A percentile compares a stretch with the other conserved stretches of the same genome.
phyloP scores from a whole-genome alignment of 2,329 filamentous ascomycete species.

The Sporothrix brasiliensis region DNA sequence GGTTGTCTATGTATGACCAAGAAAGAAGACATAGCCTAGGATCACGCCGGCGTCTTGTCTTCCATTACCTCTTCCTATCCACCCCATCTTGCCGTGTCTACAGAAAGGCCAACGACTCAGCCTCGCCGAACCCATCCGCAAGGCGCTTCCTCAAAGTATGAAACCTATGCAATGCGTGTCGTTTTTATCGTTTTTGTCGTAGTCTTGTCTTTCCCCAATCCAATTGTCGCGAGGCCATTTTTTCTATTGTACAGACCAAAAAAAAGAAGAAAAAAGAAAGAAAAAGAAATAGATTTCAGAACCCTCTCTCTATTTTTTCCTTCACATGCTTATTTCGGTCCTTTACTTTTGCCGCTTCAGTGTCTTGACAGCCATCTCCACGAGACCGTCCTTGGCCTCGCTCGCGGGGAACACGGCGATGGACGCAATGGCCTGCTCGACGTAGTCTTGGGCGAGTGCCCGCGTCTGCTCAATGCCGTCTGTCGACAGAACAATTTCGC shows the following conservation, averaged over 20 bases:
- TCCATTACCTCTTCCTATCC: neutral
- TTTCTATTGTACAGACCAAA: constrained; percentile 22
- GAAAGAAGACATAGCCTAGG: neutral
- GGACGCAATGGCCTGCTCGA: constrained; percentile 82
- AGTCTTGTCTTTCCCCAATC: neutral
- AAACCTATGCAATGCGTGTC: neutral
- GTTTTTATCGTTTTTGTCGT: constrained; percentile 11
- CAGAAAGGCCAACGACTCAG: neutral
- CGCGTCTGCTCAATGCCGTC: constrained; percentile 91
- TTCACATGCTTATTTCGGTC: neutral
- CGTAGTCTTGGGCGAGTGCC: constrained; percentile 86
- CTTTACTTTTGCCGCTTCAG: constrained; percentile 79
- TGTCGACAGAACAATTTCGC: constrained; percentile 78
- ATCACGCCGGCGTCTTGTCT: constrained; percentile 2
- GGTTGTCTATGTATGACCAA: constrained; percentile 13
- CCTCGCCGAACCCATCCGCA: no score
- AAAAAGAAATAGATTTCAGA: neutral
- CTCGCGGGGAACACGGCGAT: constrained; percentile 86
- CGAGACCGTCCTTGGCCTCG: constrained; percentile 86
- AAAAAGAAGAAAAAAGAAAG: no score
- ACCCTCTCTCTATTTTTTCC: neutral
- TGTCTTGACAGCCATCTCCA: constrained; percentile 93
- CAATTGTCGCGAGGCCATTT: neutral
- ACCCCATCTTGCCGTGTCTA: neutral
- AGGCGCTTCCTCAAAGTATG: neutral